Conservation (phyloP, 2,329 filamentous ascomycete genomes). For the Monosporascus cannonballus region DNA sequence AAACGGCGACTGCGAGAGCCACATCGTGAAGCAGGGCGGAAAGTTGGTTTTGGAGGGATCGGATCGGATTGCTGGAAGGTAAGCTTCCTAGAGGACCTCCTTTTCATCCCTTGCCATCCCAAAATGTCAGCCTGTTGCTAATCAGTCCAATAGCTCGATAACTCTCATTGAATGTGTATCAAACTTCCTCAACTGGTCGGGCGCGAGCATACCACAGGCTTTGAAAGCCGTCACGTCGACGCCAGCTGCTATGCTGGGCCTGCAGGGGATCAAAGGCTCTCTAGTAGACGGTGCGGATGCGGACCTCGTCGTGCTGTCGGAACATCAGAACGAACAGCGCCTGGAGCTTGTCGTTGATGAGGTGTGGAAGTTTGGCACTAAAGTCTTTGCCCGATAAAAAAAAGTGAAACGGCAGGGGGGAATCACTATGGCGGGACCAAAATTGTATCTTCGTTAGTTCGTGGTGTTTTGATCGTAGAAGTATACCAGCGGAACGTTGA, state of each 20-base stretch:
- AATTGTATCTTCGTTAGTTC: neutral
- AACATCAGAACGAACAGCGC: constrained; percentile 38
- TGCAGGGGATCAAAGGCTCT: constrained; percentile 61
- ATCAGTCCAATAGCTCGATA: constrained; percentile 44
- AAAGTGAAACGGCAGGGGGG: neutral
- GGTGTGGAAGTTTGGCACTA: constrained; percentile 72
- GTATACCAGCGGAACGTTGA: too few species aligned
- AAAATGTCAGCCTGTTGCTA: constrained; percentile 9
- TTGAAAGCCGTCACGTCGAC: constrained; percentile 69
- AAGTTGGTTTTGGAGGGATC: constrained; percentile 72
- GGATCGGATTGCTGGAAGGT: constrained; percentile 71
- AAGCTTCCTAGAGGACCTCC: constrained; percentile 21
- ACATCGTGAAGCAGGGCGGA: constrained; percentile 64
- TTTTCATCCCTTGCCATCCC: neutral
- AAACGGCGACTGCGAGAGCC: constrained; percentile 56
- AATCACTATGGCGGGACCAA: neutral
- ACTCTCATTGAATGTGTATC: constrained; percentile 76
- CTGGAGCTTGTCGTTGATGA: constrained; percentile 60
- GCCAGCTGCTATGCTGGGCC: constrained; percentile 69
- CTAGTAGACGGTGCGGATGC: constrained; percentile 59
- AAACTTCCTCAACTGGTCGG: constrained; percentile 74
- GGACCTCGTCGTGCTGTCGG: constrained; percentile 62
- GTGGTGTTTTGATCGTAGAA: too few species aligned
- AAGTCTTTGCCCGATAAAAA: constrained; percentile 33
- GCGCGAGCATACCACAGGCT: constrained; percentile 60